Evolutionary conservation across 1,139 yeast species (phyloP), one percentile per base, ranked within the genome.

Genomic region (Blastobotrys arbuscula): DNA sequence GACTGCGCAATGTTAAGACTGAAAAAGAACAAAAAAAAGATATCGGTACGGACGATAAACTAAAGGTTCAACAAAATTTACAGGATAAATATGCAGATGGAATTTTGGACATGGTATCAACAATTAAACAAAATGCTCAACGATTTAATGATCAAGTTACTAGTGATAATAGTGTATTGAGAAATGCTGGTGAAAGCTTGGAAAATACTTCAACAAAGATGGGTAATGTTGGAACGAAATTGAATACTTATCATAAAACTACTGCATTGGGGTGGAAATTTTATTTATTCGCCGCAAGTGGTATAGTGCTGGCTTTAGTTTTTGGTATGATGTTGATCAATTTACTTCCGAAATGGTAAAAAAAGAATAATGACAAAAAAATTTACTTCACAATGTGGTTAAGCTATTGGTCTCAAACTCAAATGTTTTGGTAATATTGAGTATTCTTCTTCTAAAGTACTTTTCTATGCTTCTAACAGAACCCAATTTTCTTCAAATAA

Each of bases 91-190:
- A 67, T 30, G 70, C 72, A 9, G 65, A 57, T 37, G 76, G 75
- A 68, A 76, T 80, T 58, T 70, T 79, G 24, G 69, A 65, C 35
- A 74, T 69, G 61, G 79, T 75, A 2, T 69, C 74, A 48, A 69
- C 69, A n/a, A 77, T 80, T 57, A 73, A 78, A 63, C 68, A 70
- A 41, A 72, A 67, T 50, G 81, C 79, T 37, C 65, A 70, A 57
- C 68, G 71, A 51, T 72, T 71, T 49, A 63, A 63, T 20, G 62
- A 60, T 16, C 75, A 68, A 54, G 57, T 71, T 20, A 59, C 63
- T 15, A 49, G 57, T 19, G 75, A 71, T 51, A 55, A 56, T 12
- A 62, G 60, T 26, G 63, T 68, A 15, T 64, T 71, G 9, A 53
- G 54, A 23, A 54, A 63, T 13, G 63, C 75, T 0, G 56, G 64